Percentiles rank a stretch among this genome's conserved stretches.
Conservation (phyloP, 345 rosid species). For the Heritiera littoralis region DNA sequence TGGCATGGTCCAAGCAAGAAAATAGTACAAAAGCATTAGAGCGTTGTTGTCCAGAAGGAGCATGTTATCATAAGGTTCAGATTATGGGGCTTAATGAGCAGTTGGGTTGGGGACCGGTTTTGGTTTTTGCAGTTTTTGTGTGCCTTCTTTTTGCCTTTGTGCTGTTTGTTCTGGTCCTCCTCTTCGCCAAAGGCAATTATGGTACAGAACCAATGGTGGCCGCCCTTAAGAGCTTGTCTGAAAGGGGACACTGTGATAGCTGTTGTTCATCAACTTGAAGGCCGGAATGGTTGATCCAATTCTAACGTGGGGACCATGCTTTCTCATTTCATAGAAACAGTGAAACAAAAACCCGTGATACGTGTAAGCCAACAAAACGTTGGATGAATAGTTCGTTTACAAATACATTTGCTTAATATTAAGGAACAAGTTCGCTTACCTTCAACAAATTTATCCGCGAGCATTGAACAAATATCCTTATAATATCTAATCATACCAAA, state of each 20-base stretch:
- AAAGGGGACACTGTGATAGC: not conserved
- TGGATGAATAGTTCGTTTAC: too few relatives aligned
- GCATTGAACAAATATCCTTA: too few relatives aligned
- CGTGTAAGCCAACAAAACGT: too few relatives aligned
- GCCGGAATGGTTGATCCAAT: conserved; percentile 11
- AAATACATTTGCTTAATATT: too few relatives aligned
- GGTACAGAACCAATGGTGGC: conserved; percentile 18
- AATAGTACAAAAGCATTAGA: not conserved
- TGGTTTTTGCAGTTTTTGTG: not conserved
- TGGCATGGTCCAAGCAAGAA: conserved; percentile 19
- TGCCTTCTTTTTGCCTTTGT: too few relatives aligned
- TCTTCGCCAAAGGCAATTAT: conserved; percentile 18
- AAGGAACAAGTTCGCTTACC: too few relatives aligned
- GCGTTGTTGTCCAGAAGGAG: conserved; percentile 10
- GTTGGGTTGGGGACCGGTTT: conserved; percentile 19
- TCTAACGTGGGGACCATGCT: conserved; percentile 27
- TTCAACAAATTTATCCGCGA: too few relatives aligned
- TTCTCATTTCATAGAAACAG: not conserved
- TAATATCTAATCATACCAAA: too few relatives aligned
- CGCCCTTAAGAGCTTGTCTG: conserved; percentile 23
- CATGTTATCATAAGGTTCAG: conserved; percentile 12
- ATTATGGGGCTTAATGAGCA: conserved; percentile 27
- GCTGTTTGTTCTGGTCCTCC: too few relatives aligned
- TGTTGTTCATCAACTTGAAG: conserved; percentile 17
- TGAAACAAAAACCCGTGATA: not conserved